phyloP scores from a whole-genome alignment of 2,329 filamentous ascomycete genomes.

The Emergomyces pasteurianus region DNA sequence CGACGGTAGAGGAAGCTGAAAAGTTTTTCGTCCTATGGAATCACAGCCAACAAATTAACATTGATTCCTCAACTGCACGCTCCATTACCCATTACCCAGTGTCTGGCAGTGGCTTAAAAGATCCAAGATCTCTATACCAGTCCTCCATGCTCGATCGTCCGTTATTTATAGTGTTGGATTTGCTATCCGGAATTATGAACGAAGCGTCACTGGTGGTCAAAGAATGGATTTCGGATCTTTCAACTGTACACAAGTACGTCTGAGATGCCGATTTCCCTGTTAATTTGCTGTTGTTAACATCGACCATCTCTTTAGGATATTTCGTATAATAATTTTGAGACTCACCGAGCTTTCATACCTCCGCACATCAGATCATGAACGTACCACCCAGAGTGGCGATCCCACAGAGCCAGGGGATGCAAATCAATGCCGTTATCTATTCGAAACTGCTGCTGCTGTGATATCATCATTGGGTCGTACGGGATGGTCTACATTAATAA shows the following conservation, averaged over 20 bases:
- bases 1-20: conserved; percentile 25
- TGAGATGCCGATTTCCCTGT: conserved; percentile 13
- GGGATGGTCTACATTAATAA: conserved; percentile 59
- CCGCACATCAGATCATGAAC: conserved; percentile 10
- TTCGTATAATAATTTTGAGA: conserved; percentile 25
- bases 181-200: conserved; percentile 57
- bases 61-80: conserved; percentile 26
- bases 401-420: conserved; percentile 50
- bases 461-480: conserved; percentile 55
- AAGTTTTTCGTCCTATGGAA: conserved; percentile 33
- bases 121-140: conserved; percentile 23
- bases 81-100: conserved; percentile 13
- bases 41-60: conserved; percentile 29
- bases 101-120: conserved; percentile 11
- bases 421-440: conserved; percentile 64
- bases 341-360: conserved; percentile 23
- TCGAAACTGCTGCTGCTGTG: conserved; percentile 62
- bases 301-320: conserved; percentile 19
- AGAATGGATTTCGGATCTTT: conserved; percentile 59
- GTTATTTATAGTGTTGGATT: conserved; percentile 69
- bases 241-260: conserved; percentile 40
- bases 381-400: conserved; percentile 28
- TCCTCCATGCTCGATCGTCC: conserved; percentile 64
- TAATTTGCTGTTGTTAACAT: background rate
- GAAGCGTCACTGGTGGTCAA: conserved; percentile 66